A percentile compares a stretch with the other conserved stretches of the same genome.
Evolutionary conservation across 2,329 filamentous ascomycete genomes (phyloP).

Genomic region (Aspergillus latus): DNA sequence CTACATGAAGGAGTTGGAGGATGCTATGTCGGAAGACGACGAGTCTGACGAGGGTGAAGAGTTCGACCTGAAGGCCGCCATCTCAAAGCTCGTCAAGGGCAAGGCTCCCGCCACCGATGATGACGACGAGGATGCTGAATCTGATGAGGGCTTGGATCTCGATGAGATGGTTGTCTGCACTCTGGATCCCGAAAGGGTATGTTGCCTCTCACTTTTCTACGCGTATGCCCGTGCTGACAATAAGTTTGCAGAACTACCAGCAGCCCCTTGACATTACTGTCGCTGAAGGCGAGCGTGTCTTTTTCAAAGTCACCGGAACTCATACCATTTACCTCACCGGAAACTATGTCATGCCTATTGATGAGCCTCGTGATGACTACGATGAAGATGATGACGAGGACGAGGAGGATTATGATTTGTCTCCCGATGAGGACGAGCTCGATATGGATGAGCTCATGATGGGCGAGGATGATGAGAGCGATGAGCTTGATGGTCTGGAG

Average conservation of each 20-base stretch:
- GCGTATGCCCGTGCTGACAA: slow-evolving; percentile 9
- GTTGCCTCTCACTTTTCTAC: slow-evolving; percentile 26
- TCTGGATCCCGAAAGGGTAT: slow-evolving; percentile 86
- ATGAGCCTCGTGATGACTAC: slow-evolving; percentile 46
- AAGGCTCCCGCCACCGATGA: slow-evolving; percentile 73
- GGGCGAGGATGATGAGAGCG: slow-evolving; percentile 62
- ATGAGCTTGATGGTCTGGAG: slow-evolving; percentile 74
- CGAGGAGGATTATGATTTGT: slow-evolving; percentile 76
- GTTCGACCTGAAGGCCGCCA: slow-evolving; percentile 48
- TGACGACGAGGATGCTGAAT: slow-evolving; percentile 59
- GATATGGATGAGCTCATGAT: slow-evolving; percentile 55
- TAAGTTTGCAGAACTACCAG: slow-evolving; percentile 72
- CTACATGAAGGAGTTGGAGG: slow-evolving; percentile 73
- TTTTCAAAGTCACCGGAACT: slow-evolving; percentile 87
- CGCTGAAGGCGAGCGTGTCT: slow-evolving; percentile 82
- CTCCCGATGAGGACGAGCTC: slow-evolving; percentile 76
- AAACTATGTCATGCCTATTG: slow-evolving; percentile 81
- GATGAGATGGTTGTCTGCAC: slow-evolving; percentile 96
- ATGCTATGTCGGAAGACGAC: slow-evolving; percentile 61
- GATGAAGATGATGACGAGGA: slow-evolving; percentile 60
- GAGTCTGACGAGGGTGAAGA: slow-evolving; percentile 60
- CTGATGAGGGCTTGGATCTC: slow-evolving; percentile 61
- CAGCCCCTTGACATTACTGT: slow-evolving; percentile 93
- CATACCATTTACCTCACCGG: slow-evolving; percentile 91
- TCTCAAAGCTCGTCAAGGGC: slow-evolving; percentile 59